Base-by-base conservation (phyloP, 345 rosid genomes). In the Lagerstroemia speciosa region DNA sequence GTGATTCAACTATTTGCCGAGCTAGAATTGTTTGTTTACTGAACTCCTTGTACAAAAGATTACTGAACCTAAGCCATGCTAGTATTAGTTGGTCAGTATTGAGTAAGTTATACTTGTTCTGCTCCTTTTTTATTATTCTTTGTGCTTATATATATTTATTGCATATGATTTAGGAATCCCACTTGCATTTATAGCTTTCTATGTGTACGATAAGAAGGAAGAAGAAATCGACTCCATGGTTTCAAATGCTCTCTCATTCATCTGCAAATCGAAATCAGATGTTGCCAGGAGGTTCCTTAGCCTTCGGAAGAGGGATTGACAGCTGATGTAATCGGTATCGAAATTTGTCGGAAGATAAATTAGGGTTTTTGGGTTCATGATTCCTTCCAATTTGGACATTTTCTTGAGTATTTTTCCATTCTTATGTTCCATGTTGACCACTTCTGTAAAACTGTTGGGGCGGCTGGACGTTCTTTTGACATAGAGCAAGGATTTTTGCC, bases 131-230 rank as follows among this genome's bases (percentile, higher is more conserved):
- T 1, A 48, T 48, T 16, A 15, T 43, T 15, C 26, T 1, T 30
- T 5, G 24, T 50, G 30, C 36, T 26, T 2, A 5, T 3, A 30
- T 33, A 10, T 50, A 8, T 29, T 33, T 67, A 2, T 26, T 24
- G 24, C 55, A 48, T 50, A 17, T 67, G 26, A 27, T 76, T 73
- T 86, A 89, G 98, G 88, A 71, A 67, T 92, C 79, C 89, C 92
- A 31, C 33, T 87, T 75, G 81, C 82, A 31, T 92, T 92, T 75
- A 37, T 73, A 67, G 84, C 71, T 33, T 89, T 92, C 79, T 70
- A 41, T 27, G 41, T 84, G 53, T 87, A 87, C 34, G 98, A 92
- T 73, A 86, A 75, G 43, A 81, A 83, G 37, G 98, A 92, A 76
- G 78, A 80, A 73, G 90, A 87, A 74, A 85, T 87, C 31, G 91